Evolutionary conservation across 2,329 filamentous ascomycete genomes (phyloP), one percentile per base, ranked within the genome.

Genomic region (Setomelanomma holmii): DNA sequence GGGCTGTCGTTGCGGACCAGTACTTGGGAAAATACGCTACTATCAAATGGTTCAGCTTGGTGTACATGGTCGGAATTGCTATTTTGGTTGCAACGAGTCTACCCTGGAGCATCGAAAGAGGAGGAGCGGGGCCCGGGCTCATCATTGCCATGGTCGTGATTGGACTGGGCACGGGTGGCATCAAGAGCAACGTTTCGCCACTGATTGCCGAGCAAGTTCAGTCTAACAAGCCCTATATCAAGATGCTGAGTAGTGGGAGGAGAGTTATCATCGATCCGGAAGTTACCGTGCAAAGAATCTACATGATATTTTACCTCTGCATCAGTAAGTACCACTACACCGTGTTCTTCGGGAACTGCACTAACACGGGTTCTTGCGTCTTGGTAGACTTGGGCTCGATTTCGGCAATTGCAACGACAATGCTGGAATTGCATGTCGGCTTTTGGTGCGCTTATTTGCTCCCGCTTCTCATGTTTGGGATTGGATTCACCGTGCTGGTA

Each of bases 151-250:
- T 89, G 59, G 73, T 89, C 39, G 82, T 91, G 66, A 84, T 91
- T 68, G 88, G 88, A n/a, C 73, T 90, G 23, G 89, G 89, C 38
- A 90, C 89, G 1, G 89, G 89, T 56, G 88, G 90, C 66, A 91
- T 93, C 83, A 93, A 93, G 79, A 84, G 87, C 58, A 93, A 93
- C 67, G 89, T 93, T 38, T 76, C 76, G 8, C 79, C 79, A 2
- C 57, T 81, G 22, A 80, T 81, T 49, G 79, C 78, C 7, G 79
- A 81, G 56, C 79, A 81, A 60, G 78, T 80, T 42, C 70, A 68
- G 6, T 71, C 72, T n/a, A 76, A 69, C 19, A 74, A 67, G 20
- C 74, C 76, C 20, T 75, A 74, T 44, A 64, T 81, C 50, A 76
- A 72, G 51, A 69, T 65, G 1, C 44, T 75, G 53, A 67, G 67